Base-by-base conservation (phyloP, 148 eudicot genomes). In the Spergularia marina region DNA sequence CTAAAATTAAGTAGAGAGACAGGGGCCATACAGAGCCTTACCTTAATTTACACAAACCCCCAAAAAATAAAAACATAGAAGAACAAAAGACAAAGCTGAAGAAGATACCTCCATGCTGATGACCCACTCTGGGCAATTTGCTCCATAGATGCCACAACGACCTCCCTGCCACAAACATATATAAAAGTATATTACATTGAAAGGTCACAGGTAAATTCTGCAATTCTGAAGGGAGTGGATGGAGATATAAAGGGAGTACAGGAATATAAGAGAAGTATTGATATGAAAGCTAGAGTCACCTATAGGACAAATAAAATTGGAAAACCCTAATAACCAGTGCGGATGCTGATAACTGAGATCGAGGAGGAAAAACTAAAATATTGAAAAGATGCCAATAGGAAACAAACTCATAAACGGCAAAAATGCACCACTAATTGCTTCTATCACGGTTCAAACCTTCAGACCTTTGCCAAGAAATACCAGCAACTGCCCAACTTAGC, bases 101-200 rank as follows among this genome's bases (percentile, higher is more conserved):
- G 75, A 85, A 81, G 83, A 81, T 86, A 96, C 99, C 99, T 96
- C 91, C 99, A 96, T 96, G 85, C 99, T 91, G 85, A 96, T 91
- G 72, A 96, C 78, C 99, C 99, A 96, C 77, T 89, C 94, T 53
- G 92, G 68, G 47, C 81, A 82, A 76, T 96, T 96, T 82, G 85
- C 89, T 72, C 99, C 99, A 87, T 82, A 96, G 61, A 96, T 87
- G 73, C 99, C 99, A 78, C 98, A 92, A 47, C 86, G 84, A 67
- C 89, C 92, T 84, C 97, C 98, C 99, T 96, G 77, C 51, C n/a
- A 90, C 51, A 12, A 71, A 34, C n/a, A 53, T 11, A 56, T 44
- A 70, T 25, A 64, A 56, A 54, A 64, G 49, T 40, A 70, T 25
- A 64, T 65, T 65, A 64, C 57, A 72, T 2, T 40, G 66, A 66